A percentile compares a stretch with the other conserved stretches of the same genome.
Conservation (phyloP, 2,329 filamentous ascomycete genomes). For the Plenodomus lindquistii region DNA sequence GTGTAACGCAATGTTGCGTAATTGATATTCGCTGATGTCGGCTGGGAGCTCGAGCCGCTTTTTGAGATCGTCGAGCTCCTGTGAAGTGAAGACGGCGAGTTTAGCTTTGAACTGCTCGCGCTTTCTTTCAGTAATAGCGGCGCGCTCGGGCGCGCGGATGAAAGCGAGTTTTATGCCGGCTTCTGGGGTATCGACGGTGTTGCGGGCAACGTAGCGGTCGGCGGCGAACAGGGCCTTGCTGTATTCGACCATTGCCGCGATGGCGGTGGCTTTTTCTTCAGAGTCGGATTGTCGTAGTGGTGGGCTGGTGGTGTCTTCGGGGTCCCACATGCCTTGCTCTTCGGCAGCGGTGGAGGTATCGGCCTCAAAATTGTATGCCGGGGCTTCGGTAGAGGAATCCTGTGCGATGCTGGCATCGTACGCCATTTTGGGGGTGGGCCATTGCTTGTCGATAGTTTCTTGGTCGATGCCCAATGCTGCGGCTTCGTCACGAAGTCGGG, state of each 20-base stretch:
- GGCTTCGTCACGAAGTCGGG: constrained; percentile 68
- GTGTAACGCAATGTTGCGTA: constrained; percentile 16
- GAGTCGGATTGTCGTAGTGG: neutral
- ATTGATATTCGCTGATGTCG: constrained; percentile 7
- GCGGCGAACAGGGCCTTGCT: constrained; percentile 16
- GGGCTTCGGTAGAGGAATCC: constrained; percentile 8
- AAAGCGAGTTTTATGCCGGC: constrained; percentile 32
- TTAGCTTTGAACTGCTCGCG: constrained; percentile 7
- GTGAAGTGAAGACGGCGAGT: constrained; percentile 13
- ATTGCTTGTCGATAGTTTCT: constrained; percentile 36
- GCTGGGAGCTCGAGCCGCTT: constrained; percentile 13
- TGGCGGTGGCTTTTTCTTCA: constrained; percentile 7
- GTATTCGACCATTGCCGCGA: constrained; percentile 18
- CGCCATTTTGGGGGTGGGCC: constrained; percentile 29
- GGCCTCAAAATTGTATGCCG: neutral
- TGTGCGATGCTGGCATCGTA: constrained; percentile 17
- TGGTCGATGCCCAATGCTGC: constrained; percentile 66
- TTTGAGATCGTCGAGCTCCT: constrained; percentile 17
- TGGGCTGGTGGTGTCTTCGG: constrained; percentile 4
- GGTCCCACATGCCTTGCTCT: constrained; percentile 14
- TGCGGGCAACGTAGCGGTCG: constrained; percentile 18
- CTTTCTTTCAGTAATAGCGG: no score
- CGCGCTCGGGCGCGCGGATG: constrained; percentile 22
- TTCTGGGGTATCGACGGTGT: constrained; percentile 26
- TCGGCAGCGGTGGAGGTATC: constrained; percentile 11